Evolutionary conservation across 768 basidiomycete species (phyloP), one percentile per base, ranked within the genome.

Genomic region (Psilocybe sp.): DNA sequence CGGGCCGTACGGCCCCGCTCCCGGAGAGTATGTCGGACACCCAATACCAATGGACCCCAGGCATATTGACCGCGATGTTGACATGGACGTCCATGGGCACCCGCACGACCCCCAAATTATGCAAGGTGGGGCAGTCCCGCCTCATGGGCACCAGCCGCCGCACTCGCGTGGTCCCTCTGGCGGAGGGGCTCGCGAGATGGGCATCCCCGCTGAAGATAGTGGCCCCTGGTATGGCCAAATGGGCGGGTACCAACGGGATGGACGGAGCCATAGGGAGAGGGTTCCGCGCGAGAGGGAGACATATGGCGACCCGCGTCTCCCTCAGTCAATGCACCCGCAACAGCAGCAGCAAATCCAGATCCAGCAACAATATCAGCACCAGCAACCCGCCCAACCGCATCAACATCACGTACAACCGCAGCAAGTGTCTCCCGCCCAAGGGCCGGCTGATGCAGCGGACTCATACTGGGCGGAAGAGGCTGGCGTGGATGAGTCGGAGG

Each of bases 401-500:
- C 52, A 53, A 20, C 44, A 56, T 36, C 46, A 41, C 6, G 55
- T 46, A 1, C 54, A 54, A 35, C 15, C 37, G 33, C 6, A n/a
- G 31, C 20, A 35, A 32, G 9, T 46, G 36, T 13, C 51, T 8
- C 5, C 36, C 31, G 11, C 46, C 15, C 34, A 39, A 2, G 28
- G 44, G 36, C 12, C 50, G 18, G 13, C 52, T 35, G 32, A 34
- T 15, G 5, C 56, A 44, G 14, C 48, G 14, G 15, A 14, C 36
- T 19, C 14, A 38, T 35, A 28, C 31, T 23, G 46, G n/a, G 32
- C 31, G 11, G 41, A 55, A 20, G 47, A 50, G n/a, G 40, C 49
- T 34, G 38, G 53, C 13, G 48, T 38, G 19, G 54, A 59, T 44
- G 58, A 53, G 34, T 57, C 56, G 52, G 57, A 58, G 28, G 60